A percentile compares a stretch with the other conserved stretches of the same genome.
These are phyloP conservation scores for Trichoderma gamsii DNA, from an alignment of 495 filamentous ascomycete genomes.

Conservation along the genomic window DNA sequence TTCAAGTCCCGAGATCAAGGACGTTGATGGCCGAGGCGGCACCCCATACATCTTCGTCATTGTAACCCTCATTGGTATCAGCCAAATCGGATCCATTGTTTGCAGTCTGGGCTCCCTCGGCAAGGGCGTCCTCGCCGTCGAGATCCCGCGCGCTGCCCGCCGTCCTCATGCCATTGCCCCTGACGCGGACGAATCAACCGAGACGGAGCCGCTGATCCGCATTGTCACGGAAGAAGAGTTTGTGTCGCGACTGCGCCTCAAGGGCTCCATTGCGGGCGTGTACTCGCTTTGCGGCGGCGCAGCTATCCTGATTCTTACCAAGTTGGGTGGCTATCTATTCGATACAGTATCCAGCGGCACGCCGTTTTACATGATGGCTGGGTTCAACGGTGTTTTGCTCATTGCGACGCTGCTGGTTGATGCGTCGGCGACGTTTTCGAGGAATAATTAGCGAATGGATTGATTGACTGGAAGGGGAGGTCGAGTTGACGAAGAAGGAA, in stretches of 20 bases:
- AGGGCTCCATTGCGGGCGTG: constrained; percentile 88
- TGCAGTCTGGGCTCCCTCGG: constrained; percentile 83
- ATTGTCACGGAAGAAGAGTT: constrained; percentile 21
- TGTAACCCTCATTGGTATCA: constrained; percentile 73
- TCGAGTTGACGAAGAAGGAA: background rate
- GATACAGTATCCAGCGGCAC: constrained; percentile 61
- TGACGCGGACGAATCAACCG: constrained; percentile 20
- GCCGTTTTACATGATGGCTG: constrained; percentile 89
- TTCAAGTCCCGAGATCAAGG: constrained; percentile 60
- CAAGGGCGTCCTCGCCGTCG: constrained; percentile 62
- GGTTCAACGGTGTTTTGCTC: constrained; percentile 71
- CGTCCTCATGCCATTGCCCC: constrained; percentile 27
- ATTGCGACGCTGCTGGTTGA: constrained; percentile 48
- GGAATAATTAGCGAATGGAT: background rate
- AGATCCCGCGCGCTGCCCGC: constrained; percentile 28
- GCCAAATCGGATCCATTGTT: constrained; percentile 93
- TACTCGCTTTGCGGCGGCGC: constrained; percentile 89
- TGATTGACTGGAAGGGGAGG: background rate
- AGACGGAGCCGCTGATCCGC: constrained; percentile 32
- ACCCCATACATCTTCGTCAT: constrained; percentile 64
- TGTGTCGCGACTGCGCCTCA: constrained; percentile 53
- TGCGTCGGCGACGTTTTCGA: constrained; percentile 16
- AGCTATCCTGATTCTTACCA: constrained; percentile 86
- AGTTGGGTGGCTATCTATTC: constrained; percentile 82
- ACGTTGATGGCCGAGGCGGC: constrained; percentile 52